Base-by-base conservation (phyloP, 2,329 filamentous ascomycete genomes). In the Rutstroemia sydowiana region DNA sequence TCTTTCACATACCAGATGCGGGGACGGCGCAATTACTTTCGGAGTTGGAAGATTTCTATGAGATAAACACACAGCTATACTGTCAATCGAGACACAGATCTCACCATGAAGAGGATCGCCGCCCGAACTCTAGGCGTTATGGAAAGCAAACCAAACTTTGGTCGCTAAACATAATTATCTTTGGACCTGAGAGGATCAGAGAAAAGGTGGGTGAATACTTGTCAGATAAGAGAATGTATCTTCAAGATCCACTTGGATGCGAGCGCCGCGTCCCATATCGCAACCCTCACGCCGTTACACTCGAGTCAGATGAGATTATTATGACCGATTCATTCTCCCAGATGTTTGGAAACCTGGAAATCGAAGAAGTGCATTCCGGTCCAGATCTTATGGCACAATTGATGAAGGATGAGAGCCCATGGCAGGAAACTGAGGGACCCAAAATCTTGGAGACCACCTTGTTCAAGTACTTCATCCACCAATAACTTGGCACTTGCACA, bases 201-300 rank as follows among this genome's bases (percentile, higher is more conserved):
- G 48, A 53, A 20, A 40, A 23, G 23, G 18, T 58, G 5, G 56
- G 54, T 37, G 43, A 48, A 23, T 58, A 48, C 23, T 32, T 58
- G 6, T 43, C 48, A 7, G 28, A 45, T 20, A 10, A 44, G 1
- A 20, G 49, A 21, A 51, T 56, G 45, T 55, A 56, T 46, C 48
- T 58, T 13, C 56, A 58, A 53, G 56, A 58, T 39, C 56, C 56
- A 10, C 8, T 45, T 13, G 32, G 30, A 1, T 58, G 56, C 30
- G 41, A 51, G 4, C 48, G 43, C 2, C 7, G 18, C 31, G 49
- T 56, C 13, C 31, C 14, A 21, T 58, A 58, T 40, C 34, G 49
- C 6, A 57, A 56, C 26, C 56, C 56, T 14, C 56, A 58, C 45
- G 42, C 54, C 8, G 36, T 58, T 5, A 28, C 36, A 14, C 41